Evolutionary conservation across 2,329 filamentous ascomycete species (phyloP).

Genomic region (Polychaeton citri): DNA sequence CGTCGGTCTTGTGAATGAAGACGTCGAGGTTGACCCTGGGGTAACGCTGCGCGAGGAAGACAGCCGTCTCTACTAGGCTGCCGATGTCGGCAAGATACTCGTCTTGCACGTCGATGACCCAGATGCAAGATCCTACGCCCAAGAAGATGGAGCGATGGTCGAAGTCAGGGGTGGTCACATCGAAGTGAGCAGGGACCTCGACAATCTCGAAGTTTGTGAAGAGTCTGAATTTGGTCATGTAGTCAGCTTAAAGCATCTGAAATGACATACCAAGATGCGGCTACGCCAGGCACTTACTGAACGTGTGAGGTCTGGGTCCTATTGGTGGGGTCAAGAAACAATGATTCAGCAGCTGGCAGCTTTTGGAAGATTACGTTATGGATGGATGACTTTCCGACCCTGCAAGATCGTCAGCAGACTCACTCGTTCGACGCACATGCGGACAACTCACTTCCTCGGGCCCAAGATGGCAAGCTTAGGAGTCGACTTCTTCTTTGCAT

Average conservation of each 20-base stretch:
- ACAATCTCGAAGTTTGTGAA: conserved; percentile 53
- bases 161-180: conserved; percentile 79
- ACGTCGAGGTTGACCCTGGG: conserved; percentile 95
- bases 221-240: not conserved
- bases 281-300: conserved; percentile 65
- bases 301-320: conserved; percentile 90
- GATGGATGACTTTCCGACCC: conserved; percentile 96
- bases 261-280: too few relatives aligned
- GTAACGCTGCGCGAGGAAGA: conserved; percentile 77
- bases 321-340: conserved; percentile 91
- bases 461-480: conserved; percentile 89
- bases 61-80: conserved; percentile 74
- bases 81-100: conserved; percentile 89
- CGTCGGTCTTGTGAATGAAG: conserved; percentile 98
- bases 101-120: conserved; percentile 97
- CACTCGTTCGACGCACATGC: conserved; percentile 7
- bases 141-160: conserved; percentile 91
- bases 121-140: conserved; percentile 86
- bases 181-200: conserved; percentile 92
- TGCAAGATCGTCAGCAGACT: conserved; percentile 26
- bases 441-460: conserved; percentile 59
- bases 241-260: too few relatives aligned
- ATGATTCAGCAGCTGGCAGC: conserved; percentile 83
- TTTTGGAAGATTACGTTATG: conserved; percentile 99
- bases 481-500: conserved; percentile 1